phyloP scores from a whole-genome alignment of 2,329 filamentous ascomycete species.

The Talaromyces rugulosus region DNA sequence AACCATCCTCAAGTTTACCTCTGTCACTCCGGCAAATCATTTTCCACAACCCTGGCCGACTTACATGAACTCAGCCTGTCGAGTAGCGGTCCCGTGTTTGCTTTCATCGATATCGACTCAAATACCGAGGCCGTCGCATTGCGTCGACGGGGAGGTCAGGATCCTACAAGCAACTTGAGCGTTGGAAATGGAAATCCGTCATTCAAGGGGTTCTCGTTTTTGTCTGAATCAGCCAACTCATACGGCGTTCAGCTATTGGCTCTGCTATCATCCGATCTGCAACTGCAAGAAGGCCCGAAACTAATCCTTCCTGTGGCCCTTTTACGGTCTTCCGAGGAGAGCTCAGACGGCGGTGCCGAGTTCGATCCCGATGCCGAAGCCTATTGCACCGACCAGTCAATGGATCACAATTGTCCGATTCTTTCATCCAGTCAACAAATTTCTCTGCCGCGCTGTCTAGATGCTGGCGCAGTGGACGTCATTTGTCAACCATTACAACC shows the following conservation, averaged over 20 bases:
- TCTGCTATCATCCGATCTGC: constrained; percentile 46
- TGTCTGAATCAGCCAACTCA: constrained; percentile 42
- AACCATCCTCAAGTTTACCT: constrained; percentile 45
- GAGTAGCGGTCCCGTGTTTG: constrained; percentile 52
- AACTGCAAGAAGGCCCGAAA: constrained; percentile 46
- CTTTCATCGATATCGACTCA: constrained; percentile 51
- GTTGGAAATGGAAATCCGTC: constrained; percentile 29
- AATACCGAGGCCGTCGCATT: constrained; percentile 33
- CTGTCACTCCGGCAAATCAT: constrained; percentile 50
- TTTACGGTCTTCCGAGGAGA: constrained; percentile 26
- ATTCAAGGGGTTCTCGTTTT: constrained; percentile 39
- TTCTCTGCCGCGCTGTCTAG: constrained; percentile 67
- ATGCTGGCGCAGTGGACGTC: constrained; percentile 82
- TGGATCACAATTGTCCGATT: neutral
- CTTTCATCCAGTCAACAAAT: constrained; percentile 45
- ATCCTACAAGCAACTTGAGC: constrained; percentile 23
- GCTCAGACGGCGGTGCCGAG: neutral
- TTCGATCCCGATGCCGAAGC: neutral
- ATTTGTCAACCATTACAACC: constrained; percentile 72
- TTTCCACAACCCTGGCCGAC: constrained; percentile 50
- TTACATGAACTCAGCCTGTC: constrained; percentile 43
- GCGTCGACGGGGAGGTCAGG: constrained; percentile 26
- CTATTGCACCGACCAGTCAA: constrained; percentile 13
- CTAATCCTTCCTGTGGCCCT: constrained; percentile 49
- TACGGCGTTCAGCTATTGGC: constrained; percentile 47